Evolutionary conservation across 352 stramenopile species (phyloP).

Genomic region (Labyrinthula sp.): DNA sequence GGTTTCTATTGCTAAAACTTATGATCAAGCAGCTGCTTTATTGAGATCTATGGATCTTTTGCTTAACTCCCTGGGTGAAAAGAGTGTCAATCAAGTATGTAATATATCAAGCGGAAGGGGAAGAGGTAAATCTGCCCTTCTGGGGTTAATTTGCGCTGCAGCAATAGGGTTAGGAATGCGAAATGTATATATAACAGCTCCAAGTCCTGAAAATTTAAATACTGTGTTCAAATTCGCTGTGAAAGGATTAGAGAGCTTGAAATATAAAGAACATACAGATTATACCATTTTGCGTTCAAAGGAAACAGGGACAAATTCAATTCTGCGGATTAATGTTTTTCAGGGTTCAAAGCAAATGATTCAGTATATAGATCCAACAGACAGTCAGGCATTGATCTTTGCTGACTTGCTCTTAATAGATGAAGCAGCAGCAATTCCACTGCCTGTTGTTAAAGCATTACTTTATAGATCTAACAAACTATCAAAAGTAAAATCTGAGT

Average conservation of each 20-base stretch:
- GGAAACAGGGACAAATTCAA: conserved; percentile 34
- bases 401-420: conserved; percentile 93
- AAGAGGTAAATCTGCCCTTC: conserved; percentile 85
- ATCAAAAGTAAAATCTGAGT: too few relatives aligned
- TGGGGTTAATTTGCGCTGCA: conserved; percentile 71
- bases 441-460: conserved; percentile 83
- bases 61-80: conserved; percentile 85
- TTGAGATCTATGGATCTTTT: conserved; percentile 77
- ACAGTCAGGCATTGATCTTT: conserved; percentile 83
- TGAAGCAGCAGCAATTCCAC: conserved; percentile 96
- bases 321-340: conserved; percentile 90
- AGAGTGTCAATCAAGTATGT: conserved; percentile 70
- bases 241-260: conserved; percentile 67
- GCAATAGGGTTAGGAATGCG: conserved; percentile 62
- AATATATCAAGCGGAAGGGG: conserved; percentile 74
- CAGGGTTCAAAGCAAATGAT: conserved; percentile 84
- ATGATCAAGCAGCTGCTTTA: conserved; percentile 75
- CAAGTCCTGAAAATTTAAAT: conserved; percentile 89
- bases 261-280: conserved; percentile 89
- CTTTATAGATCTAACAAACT: too few relatives aligned
- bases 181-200: conserved; percentile 90
- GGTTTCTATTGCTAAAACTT: conserved; percentile 73
- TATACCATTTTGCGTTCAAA: conserved; percentile 61
- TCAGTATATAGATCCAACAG: conserved; percentile 78
- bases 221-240: conserved; percentile 96